Conservation (phyloP, 768 basidiomycete genomes). For the Lactifluus subvellereus region DNA sequence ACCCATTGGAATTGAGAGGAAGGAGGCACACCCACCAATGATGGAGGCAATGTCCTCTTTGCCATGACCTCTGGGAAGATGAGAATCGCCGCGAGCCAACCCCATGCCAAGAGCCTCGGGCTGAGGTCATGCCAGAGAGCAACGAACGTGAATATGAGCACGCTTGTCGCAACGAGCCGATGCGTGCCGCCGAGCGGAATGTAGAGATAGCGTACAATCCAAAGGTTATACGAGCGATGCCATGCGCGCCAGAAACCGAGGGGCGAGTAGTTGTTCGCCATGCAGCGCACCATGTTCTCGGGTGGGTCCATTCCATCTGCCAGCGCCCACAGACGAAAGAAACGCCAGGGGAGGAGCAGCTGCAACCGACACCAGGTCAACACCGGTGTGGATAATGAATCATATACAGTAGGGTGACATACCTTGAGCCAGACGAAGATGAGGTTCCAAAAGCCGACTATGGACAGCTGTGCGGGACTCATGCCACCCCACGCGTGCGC, state of each 20-base stretch:
- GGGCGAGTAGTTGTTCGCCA: constrained; percentile 94
- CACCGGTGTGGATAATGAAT: neutral
- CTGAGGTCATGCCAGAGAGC: constrained; percentile 97
- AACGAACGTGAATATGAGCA: constrained; percentile 90
- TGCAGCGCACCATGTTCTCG: constrained; percentile 98
- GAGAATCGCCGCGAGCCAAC: constrained; percentile 91
- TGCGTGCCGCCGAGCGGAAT: constrained; percentile 79
- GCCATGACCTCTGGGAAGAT: constrained; percentile 80
- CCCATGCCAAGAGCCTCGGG: constrained; percentile 85
- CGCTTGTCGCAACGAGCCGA: constrained; percentile 52
- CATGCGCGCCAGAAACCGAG: constrained; percentile 94
- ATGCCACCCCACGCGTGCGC: constrained; percentile 73
- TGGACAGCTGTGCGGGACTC: constrained; percentile 72
- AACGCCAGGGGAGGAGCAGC: constrained; percentile 93
- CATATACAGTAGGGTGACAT: constrained; percentile 19
- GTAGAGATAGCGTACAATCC: constrained; percentile 91
- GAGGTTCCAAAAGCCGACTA: constrained; percentile 97
- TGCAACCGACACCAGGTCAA: constrained; percentile 30
- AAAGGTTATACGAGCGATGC: constrained; percentile 95
- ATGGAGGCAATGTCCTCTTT: constrained; percentile 50
- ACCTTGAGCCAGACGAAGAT: constrained; percentile 97
- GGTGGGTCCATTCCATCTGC: constrained; percentile 86
- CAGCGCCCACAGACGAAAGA: constrained; percentile 93
- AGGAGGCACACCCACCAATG: constrained; percentile 45
- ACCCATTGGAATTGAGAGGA: neutral